Evolutionary conservation across 345 rosid genomes (phyloP).

Genomic region (Eucalyptus cloeziana): DNA sequence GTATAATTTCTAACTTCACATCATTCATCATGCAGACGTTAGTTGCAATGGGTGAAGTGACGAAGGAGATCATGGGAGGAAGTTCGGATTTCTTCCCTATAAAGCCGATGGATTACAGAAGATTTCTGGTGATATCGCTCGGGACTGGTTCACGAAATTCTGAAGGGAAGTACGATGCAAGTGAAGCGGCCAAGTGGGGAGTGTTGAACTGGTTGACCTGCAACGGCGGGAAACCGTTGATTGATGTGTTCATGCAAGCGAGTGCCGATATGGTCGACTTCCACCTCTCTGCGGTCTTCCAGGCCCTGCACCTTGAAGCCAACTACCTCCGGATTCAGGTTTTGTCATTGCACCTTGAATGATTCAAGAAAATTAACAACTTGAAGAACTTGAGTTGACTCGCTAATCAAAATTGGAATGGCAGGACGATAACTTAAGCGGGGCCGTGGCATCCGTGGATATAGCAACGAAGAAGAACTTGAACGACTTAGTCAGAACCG

Average conservation of each 20-base stretch:
- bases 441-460: conserved; percentile 5
- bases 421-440: conserved; percentile 9
- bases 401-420: not conserved
- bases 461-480: conserved; percentile 13
- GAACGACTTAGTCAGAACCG: conserved; percentile 3
- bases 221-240: not conserved
- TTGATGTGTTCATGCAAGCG: conserved; percentile 8
- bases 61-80: not conserved
- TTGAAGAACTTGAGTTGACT: conserved; percentile 2
- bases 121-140: conserved; percentile 5
- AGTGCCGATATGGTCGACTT: conserved; percentile 14
- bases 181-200: conserved; percentile 17
- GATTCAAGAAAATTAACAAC: not conserved
- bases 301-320: conserved; percentile 1
- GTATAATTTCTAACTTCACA: not conserved
- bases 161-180: conserved; percentile 3
- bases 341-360: not conserved
- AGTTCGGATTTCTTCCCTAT: not conserved
- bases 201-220: conserved; percentile 6
- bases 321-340: conserved; percentile 18
- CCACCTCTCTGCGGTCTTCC: conserved; percentile 8
- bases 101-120: not conserved
- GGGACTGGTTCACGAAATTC: conserved; percentile 8
- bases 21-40: not conserved
- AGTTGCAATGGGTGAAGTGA: conserved; percentile 9